Conservation (phyloP, 169 alveolate species). For the Ichthyophthirius multifiliis region DNA sequence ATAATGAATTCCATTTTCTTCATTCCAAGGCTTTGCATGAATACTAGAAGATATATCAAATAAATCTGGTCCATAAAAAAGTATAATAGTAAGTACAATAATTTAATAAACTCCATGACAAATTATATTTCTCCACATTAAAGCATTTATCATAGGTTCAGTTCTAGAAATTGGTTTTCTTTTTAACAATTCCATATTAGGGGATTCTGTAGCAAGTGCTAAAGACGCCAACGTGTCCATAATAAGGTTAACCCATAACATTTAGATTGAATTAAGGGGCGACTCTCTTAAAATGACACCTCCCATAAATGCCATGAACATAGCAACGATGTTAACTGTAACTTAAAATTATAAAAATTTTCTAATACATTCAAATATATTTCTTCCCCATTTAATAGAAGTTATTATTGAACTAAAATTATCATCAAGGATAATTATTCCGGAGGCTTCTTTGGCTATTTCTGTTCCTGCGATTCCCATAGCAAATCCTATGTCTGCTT, state of each 20-base stretch:
- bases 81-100: slow-evolving; percentile 28
- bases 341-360: slow-evolving; percentile 75
- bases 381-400: slow-evolving; percentile 73
- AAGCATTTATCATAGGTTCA: slow-evolving; percentile 68
- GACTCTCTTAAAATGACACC: slow-evolving; percentile 77
- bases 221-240: slow-evolving; percentile 77
- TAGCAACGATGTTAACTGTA: slow-evolving; percentile 69
- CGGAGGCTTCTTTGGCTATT: slow-evolving; percentile 77
- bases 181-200: slow-evolving; percentile 49
- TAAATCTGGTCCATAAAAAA: slow-evolving; percentile 49
- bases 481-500: slow-evolving; percentile 91
- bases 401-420: slow-evolving; percentile 49
- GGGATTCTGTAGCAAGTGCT: slow-evolving; percentile 78
- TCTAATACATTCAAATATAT: slow-evolving; percentile 68
- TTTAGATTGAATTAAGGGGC: slow-evolving; percentile 80
- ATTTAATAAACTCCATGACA: slow-evolving; percentile 49
- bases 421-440: slow-evolving; percentile 69
- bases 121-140: slow-evolving; percentile 65
- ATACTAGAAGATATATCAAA: slow-evolving; percentile 19
- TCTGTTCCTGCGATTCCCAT: slow-evolving; percentile 95
- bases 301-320: slow-evolving; percentile 71
- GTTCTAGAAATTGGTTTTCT: slow-evolving; percentile 66
- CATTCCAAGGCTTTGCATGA: slow-evolving; percentile 15
- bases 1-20: slow-evolving; percentile 40
- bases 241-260: slow-evolving; percentile 77